Evolutionary conservation across 2,329 filamentous ascomycete genomes (phyloP), one percentile per base, ranked within the genome.

Genomic region (Curvularia sp.): DNA sequence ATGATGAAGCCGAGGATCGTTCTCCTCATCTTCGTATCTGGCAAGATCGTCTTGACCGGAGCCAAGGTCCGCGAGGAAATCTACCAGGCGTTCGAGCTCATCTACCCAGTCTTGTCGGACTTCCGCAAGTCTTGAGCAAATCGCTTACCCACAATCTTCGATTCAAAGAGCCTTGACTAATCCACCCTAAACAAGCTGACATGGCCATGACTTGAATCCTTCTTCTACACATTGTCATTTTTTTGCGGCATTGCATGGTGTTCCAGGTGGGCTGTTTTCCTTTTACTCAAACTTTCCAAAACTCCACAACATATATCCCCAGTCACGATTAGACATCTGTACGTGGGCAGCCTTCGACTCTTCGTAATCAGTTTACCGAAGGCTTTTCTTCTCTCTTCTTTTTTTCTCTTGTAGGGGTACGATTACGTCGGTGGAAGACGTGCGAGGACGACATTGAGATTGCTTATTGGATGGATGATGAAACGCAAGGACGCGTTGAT

Each of bases 1-100:
- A 99, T 99, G 95, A 97, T 98, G 85, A 98, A 98, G 85, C 95
- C 95, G 20, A 98, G 98, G 88, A 97, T 98, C 69, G 94, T 98
- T 53, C 88, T 98, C 26, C 84, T 98, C 75, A 97, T 99, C 79
- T 98, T 98, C 83, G 94, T 98, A 73, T 95, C 90, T 74, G 95
- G 94, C 75, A 98, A 98, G 86, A 98, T 98, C 63, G 95, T 98
- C 73, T 86, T 98, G 76, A 98, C 95, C 42, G 95, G 95, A 75
- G 95, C 95, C 68, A 98, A 99, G 78, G 93, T 98, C 66, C 90
- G 95, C 70, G 95, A 99, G 80, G 95, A 98, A 82, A 98, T 99
- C 68, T 78, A 78, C 68, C 74, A 77, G 56, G 77, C 77, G 30
- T 79, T 79, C 55, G 77, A 79, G 66, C 72, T 67, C 53, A 65